Evolutionary conservation across 306 rosid species (phyloP).

Genomic region (Trichosanthes cucumerina): DNA sequence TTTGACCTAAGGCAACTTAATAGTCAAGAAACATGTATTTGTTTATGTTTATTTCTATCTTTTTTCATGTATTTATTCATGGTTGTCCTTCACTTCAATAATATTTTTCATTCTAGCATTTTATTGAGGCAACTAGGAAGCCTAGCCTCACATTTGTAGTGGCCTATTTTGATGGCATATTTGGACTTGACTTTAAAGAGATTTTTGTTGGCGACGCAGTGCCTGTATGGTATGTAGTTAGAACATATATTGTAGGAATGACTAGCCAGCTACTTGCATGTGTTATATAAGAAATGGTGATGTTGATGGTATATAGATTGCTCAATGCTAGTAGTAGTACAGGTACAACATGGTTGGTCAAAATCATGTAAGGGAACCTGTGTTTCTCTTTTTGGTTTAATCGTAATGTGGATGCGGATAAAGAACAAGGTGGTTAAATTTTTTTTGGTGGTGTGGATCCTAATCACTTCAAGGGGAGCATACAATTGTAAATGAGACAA

Average conservation of each 20-base stretch:
- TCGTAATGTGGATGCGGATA: conserved; percentile 36
- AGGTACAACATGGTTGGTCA: conserved; percentile 52
- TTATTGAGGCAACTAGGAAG: conserved; percentile 49
- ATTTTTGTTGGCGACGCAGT: conserved; percentile 6
- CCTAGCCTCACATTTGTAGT: conserved; percentile 28
- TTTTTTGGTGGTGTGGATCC: conserved; percentile 56
- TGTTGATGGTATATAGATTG: conserved; percentile 3
- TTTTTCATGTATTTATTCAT: background rate
- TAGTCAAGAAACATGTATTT: conserved; percentile 36
- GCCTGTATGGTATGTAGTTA: conserved; percentile 6
- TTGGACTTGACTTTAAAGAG: conserved; percentile 12
- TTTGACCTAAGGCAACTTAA: conserved; percentile 27
- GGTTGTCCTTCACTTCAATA: background rate
- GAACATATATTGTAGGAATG: background rate
- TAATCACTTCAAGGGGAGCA: conserved; percentile 61
- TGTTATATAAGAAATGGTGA: background rate
- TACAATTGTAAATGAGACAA: too few relatives aligned
- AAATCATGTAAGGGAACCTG: conserved; percentile 42
- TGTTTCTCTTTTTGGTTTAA: conserved; percentile 53
- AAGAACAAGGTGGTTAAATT: conserved; percentile 49
- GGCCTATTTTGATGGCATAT: conserved; percentile 10
- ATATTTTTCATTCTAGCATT: conserved; percentile 20
- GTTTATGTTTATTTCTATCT: background rate
- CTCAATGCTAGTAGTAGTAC: conserved; percentile 12
- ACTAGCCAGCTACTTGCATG: background rate